Conservation (phyloP, 768 basidiomycete species). For the Amanita phalloides region DNA sequence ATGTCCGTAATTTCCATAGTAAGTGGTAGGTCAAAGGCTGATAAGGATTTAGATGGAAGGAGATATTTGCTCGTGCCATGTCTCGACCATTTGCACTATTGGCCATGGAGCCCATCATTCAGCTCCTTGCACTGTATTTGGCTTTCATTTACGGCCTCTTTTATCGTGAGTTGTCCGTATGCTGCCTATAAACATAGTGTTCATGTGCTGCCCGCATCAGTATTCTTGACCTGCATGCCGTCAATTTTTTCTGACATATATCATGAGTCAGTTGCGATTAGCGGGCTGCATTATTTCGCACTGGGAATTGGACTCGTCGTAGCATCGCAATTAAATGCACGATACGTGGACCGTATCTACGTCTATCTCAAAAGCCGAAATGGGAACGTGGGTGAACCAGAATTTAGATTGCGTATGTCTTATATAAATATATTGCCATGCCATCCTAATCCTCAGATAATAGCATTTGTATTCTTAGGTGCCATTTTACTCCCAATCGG, state of each 20-base stretch:
- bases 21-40: background rate
- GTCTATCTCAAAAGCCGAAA: slow-evolving; percentile 38
- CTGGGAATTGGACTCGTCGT: slow-evolving; percentile 51
- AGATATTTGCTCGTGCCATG: slow-evolving; percentile 41
- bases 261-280: slow-evolving; percentile 41
- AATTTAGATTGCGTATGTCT: slow-evolving; percentile 36
- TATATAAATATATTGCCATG: background rate
- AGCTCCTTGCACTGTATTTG: slow-evolving; percentile 58
- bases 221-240: slow-evolving; percentile 58
- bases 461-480: slow-evolving; percentile 51
- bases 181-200: background rate
- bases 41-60: slow-evolving; percentile 30
- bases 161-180: slow-evolving; percentile 32
- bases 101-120: slow-evolving; percentile 50
- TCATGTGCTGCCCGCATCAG: slow-evolving; percentile 19
- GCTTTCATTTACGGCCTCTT: slow-evolving; percentile 57
- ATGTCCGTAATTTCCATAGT: slow-evolving; percentile 22
- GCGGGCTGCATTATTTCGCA: slow-evolving; percentile 62
- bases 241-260: slow-evolving; percentile 47
- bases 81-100: slow-evolving; percentile 60
- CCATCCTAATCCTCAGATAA: slow-evolving; percentile 13
- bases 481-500: slow-evolving; percentile 55
- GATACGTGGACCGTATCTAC: slow-evolving; percentile 45
- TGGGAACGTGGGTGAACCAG: slow-evolving; percentile 31
- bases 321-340: slow-evolving; percentile 45